phyloP scores from a whole-genome alignment of 2,329 filamentous ascomycete species.

The Nakataea oryzae region DNA sequence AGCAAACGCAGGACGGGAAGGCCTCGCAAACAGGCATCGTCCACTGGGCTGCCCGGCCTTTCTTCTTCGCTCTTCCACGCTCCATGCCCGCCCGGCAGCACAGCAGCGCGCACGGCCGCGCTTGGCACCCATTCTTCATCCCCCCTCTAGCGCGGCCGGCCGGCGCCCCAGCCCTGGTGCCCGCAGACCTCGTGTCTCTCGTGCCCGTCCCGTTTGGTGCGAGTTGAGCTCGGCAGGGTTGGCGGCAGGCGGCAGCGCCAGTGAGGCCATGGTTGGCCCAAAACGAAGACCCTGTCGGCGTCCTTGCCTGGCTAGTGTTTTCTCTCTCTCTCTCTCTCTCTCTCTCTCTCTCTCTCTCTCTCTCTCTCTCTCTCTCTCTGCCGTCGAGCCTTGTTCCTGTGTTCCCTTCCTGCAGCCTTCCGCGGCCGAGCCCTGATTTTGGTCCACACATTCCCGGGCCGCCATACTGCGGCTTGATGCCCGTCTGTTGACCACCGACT shows the following conservation, averaged over 20 bases:
- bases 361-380: background rate
- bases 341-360: background rate
- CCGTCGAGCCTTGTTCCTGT: background rate
- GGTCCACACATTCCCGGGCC: background rate
- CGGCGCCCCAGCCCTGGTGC: too few relatives aligned
- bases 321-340: background rate
- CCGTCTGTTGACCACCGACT: background rate
- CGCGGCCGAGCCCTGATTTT: background rate
- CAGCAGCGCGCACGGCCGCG: background rate
- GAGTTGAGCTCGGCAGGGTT: background rate
- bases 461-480: background rate
- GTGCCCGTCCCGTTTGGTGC: background rate
- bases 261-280: background rate
- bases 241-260: background rate
- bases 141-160: too few relatives aligned
- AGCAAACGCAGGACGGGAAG: background rate
- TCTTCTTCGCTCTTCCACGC: too few relatives aligned
- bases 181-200: background rate
- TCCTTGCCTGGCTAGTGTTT: background rate
- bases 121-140: background rate
- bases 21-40: background rate
- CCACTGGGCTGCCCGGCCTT: too few relatives aligned
- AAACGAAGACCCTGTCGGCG: background rate
- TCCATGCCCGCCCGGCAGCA: too few relatives aligned
- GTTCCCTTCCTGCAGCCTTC: background rate